These are phyloP conservation scores for Vaccinium macrocarpon DNA, from an alignment of 148 eudicot genomes.

Conservation along the genomic window DNA sequence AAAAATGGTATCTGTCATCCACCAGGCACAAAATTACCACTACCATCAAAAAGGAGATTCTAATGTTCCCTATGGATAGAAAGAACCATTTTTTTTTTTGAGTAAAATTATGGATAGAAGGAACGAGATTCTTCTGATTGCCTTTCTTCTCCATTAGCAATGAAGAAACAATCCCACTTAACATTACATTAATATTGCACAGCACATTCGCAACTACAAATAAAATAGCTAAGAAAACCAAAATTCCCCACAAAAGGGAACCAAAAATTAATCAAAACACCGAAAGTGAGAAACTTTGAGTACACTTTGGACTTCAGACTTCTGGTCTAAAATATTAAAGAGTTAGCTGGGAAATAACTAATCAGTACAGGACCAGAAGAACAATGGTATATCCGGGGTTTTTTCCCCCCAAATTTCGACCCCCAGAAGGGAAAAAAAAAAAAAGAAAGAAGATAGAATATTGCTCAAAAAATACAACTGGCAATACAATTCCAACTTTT, in stretches of 20 bases:
- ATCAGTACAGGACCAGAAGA: neutral
- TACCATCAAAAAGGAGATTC: neutral
- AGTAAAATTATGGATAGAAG: neutral
- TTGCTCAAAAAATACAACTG: neutral
- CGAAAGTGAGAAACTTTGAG: slow-evolving; percentile 11
- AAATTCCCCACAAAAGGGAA: neutral
- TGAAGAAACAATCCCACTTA: neutral
- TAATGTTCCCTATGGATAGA: neutral
- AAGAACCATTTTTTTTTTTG: neutral
- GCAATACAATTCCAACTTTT: neutral
- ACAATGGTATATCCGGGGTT: neutral
- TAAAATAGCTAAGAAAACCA: neutral
- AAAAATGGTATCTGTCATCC: neutral
- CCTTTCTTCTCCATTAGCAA: neutral
- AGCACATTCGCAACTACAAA: neutral
- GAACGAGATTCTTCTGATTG: neutral
- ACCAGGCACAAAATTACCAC: neutral
- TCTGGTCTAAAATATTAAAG: neutral
- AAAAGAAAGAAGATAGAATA: neutral
- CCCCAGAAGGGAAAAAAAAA: neutral
- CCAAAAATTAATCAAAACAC: slow-evolving; percentile 1
- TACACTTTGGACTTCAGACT: neutral
- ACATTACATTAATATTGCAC: neutral
- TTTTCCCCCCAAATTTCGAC: neutral
- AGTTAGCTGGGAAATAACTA: neutral